Evolutionary conservation across 345 rosid genomes (phyloP).

Genomic region (Fremontodendron californicum): DNA sequence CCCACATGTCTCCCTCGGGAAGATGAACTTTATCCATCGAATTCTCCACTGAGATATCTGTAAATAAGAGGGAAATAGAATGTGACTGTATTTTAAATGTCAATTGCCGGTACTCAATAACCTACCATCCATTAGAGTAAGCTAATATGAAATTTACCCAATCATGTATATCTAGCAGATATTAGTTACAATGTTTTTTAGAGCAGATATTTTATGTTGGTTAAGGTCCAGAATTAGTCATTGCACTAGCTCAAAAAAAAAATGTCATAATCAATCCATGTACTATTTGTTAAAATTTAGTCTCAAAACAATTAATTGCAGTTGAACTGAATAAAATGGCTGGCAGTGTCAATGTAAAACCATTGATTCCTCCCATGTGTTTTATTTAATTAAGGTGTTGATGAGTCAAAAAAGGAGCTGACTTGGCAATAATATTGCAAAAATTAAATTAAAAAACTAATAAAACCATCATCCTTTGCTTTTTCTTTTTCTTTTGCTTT

Average conservation of each 20-base stretch:
- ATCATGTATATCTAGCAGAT: not conserved
- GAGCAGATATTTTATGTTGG: not conserved
- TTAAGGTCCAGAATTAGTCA: not conserved
- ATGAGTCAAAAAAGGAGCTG: not conserved
- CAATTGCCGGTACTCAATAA: not conserved
- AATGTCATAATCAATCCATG: not conserved
- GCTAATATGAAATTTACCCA: not conserved
- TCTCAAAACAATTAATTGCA: not conserved
- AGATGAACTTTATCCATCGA: slow-evolving; percentile 42
- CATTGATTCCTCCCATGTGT: not conserved
- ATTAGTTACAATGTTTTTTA: not conserved
- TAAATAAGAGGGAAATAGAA: slow-evolving; percentile 11
- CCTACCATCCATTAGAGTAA: not conserved
- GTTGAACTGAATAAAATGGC: not conserved
- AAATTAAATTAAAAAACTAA: not conserved
- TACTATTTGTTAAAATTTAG: not conserved
- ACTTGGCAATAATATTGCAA: not conserved
- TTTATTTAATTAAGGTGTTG: not conserved
- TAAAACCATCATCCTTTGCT: not conserved
- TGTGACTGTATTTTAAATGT: not conserved
- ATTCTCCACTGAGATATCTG: slow-evolving; percentile 51
- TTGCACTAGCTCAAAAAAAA: not conserved
- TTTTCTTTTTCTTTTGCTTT: not conserved
- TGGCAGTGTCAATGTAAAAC: not conserved
- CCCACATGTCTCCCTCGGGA: slow-evolving; percentile 75